Evolutionary conservation across 768 basidiomycete genomes (phyloP), one percentile per base, ranked within the genome.

Genomic region (Leccinum subgranulosum): DNA sequence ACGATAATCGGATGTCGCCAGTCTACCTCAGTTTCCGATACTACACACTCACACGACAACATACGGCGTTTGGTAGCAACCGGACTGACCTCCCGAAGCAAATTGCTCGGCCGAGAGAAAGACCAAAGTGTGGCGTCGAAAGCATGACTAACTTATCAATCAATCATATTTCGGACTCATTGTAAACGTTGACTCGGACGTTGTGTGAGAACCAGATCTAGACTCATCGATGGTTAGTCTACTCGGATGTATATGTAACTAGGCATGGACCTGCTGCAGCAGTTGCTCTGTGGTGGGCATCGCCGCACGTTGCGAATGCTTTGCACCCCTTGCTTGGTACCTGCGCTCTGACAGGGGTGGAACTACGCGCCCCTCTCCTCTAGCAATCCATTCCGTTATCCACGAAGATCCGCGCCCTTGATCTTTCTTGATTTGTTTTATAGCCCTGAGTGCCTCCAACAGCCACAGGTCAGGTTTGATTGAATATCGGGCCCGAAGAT

Each of bases 391-490:
- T 21, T 68, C 68, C 1, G 65, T 65, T 51, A 68, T 61, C 68
- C 68, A 69, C 65, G 46, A 67, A 8, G 63, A 56, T 23, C 65
- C 67, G 19, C 68, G 63, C n/a, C 68, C 71, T 49, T 69, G 62
- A 19, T 66, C 68, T 39, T 48, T 63, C 55, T 75, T 69, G 3
- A 63, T 69, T 50, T 62, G 62, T 65, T 77, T 75, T 27, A 77
- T 70, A 19, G 74, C 73, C 56, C 53, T 65, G 34, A 78, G 66
- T 1, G 74, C 72, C 60, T 73, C 73, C 55, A 72, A 57, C 29
- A 77, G 55, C 75, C 77, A 78, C 19, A 70, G 46, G 53, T 75
- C 62, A 28, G 77, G 71, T 62, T 73, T 79, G 55, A 58, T 60
- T 17, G 63, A 60, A 56, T 67, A 56, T 29, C 64, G 66, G 15